A percentile compares a stretch with the other conserved stretches of the same genome.
Conservation (phyloP, 257 asterid genomes). For the Solanum sejunctum region DNA sequence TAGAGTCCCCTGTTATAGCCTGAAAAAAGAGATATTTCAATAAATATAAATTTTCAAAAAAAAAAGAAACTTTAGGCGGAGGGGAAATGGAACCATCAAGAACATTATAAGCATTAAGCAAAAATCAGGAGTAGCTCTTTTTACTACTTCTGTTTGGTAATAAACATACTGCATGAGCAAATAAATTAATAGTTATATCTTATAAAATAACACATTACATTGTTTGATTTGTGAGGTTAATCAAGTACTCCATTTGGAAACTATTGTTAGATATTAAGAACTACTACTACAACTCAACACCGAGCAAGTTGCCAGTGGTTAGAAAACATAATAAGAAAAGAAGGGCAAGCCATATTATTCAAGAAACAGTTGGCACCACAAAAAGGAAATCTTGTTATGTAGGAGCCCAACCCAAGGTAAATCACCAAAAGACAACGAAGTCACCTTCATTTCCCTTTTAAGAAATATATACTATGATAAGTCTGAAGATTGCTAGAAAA, state of each 20-base stretch:
- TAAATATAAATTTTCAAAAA: background rate
- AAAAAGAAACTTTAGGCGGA: background rate
- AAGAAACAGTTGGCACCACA: background rate
- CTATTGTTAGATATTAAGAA: background rate
- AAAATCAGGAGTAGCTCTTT: background rate
- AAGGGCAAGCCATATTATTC: background rate
- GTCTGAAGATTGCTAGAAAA: background rate
- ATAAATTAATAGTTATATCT: background rate
- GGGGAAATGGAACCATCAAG: background rate
- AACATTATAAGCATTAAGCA: background rate
- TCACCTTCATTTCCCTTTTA: background rate
- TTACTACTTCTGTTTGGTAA: background rate
- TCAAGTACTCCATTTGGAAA: background rate
- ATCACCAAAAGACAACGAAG: background rate
- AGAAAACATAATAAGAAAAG: background rate
- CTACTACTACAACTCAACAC: background rate
- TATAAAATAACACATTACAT: background rate
- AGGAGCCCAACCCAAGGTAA: background rate
- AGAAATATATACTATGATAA: background rate
- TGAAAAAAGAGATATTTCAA: slow-evolving; percentile 8
- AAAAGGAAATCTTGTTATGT: background rate
- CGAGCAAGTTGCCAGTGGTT: background rate
- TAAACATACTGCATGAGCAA: background rate
- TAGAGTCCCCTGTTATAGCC: slow-evolving; percentile 97
- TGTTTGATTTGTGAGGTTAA: background rate